These are phyloP conservation scores for Metahyphopichia silvanorum DNA, from an alignment of 805 yeast species.

Conservation along the genomic window DNA sequence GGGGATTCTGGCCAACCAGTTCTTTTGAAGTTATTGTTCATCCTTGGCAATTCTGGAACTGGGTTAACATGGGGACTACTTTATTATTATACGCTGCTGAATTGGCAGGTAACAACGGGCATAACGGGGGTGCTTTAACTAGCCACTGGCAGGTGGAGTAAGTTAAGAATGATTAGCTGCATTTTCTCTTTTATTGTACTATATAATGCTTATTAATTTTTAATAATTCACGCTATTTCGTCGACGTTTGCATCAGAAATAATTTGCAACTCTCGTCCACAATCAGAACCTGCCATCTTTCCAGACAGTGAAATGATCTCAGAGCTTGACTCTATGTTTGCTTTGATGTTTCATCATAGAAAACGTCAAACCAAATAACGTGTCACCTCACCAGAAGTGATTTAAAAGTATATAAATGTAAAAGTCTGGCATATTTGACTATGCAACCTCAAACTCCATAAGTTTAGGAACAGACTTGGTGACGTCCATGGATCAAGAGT, in stretches of 20 bases:
- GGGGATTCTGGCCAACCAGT: constrained; percentile 49
- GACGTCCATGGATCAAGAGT: constrained; percentile 69
- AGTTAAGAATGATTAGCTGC: constrained; percentile 2
- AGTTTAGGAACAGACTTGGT: constrained; percentile 19
- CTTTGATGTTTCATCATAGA: constrained; percentile 68
- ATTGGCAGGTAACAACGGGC: constrained; percentile 43
- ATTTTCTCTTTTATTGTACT: background rate
- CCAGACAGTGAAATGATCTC: constrained; percentile 53
- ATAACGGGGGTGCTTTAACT: constrained; percentile 33
- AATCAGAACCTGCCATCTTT: constrained; percentile 40
- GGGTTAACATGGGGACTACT: constrained; percentile 86
- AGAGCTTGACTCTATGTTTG: constrained; percentile 93
- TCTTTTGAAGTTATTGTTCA: constrained; percentile 37
- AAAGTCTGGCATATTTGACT: constrained; percentile 67
- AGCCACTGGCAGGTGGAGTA: constrained; percentile 44
- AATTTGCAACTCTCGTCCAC: constrained; percentile 72
- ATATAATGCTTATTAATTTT: background rate
- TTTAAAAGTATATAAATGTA: constrained; percentile 3
- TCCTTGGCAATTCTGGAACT: constrained; percentile 97
- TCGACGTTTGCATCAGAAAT: constrained; percentile 29
- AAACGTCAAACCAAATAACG: constrained; percentile 18
- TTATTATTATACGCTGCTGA: constrained; percentile 79
- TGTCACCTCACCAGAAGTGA: constrained; percentile 20
- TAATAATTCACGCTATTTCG: background rate
- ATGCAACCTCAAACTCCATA: constrained; percentile 37